A percentile compares a stretch with the other conserved stretches of the same genome.
phyloP scores from a whole-genome alignment of 1,284 basidiomycete genomes.

The Malassezia yamatoensis region DNA sequence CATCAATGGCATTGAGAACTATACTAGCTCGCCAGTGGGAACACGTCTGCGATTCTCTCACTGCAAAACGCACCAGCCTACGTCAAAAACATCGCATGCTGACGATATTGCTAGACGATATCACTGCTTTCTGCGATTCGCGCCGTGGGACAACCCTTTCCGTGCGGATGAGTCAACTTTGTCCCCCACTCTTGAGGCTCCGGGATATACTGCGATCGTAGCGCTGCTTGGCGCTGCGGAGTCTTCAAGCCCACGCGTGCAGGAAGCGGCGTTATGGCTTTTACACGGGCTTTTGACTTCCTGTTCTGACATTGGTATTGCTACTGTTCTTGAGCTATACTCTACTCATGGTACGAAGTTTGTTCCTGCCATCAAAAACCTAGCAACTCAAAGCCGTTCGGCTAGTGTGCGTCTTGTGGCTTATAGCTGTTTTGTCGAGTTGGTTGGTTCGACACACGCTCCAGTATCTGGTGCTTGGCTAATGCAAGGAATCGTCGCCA shows the following conservation, averaged over 20 bases:
- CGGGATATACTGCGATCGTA: slow-evolving; percentile 12
- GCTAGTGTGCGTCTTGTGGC: slow-evolving; percentile 34
- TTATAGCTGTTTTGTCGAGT: slow-evolving; percentile 33
- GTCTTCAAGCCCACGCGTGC: slow-evolving; percentile 28
- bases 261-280: slow-evolving; percentile 35
- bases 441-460: slow-evolving; percentile 33
- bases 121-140: neutral
- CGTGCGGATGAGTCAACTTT: neutral
- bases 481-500: slow-evolving; percentile 33
- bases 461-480: slow-evolving; percentile 32
- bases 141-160: neutral
- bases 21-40: neutral
- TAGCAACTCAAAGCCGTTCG: slow-evolving; percentile 15
- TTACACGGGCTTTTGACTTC: slow-evolving; percentile 28
- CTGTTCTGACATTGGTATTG: slow-evolving; percentile 18
- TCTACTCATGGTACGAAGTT: slow-evolving; percentile 25
- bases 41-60: neutral
- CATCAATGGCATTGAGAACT: slow-evolving; percentile 20
- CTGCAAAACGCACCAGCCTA: neutral
- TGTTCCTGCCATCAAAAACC: neutral
- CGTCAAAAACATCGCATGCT: neutral
- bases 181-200: neutral
- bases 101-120: neutral
- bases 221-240: slow-evolving; percentile 28
- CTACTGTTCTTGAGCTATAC: slow-evolving; percentile 14